Base-by-base conservation (phyloP, 108 stramenopile species). In the Stephanodiscus minutulus region DNA sequence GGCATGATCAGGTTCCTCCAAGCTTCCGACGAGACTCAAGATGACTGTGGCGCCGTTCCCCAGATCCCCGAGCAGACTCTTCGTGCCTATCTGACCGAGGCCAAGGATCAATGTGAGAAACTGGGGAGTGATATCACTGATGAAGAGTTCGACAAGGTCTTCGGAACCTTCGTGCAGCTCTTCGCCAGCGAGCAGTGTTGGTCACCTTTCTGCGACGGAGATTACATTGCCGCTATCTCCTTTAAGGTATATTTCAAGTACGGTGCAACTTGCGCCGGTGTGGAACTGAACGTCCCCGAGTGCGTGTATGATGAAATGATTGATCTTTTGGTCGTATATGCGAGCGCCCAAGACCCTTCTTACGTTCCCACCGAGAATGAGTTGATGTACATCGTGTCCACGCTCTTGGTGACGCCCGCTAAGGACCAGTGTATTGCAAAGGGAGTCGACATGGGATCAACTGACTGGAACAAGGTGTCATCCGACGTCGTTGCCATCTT, bases 251-350 rank as follows among this genome's bases (percentile, higher is more conserved):
- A 66, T 1, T 66, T 78, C 46, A 59, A 64, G 17, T 33, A 78
- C 31, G 77, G 64, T 21, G 69, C 77, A 24, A 53, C 54, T 27
- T 78, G 77, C 54, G 77, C 70, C 44, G 70, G 69, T 28, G 70
- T 78, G 15, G 47, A 59, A 35, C 15, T 71, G 25, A 47, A 65
- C 17, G 64, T 78, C 5, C 66, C 55, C 22, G 63, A 78, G 6
- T 78, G 77, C 43, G 64, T 78, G 24, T 48, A 64, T 10, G 55
- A 29, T 41, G 20, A 74, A 29, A 52, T 74, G 21, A 50, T 66
- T 18, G 73, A 60, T 22, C 24, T 60, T 15, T 36, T 66, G 31
- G 64, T 49, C 41, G 36, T 24, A 0, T 46, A 35, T 5, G 54
- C 54, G 2, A 62, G 64, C 29, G 29, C 27, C 55, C 11, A 56